Base-by-base conservation (phyloP, 768 basidiomycete genomes). In the Rhodotorula sphaerocarpa region DNA sequence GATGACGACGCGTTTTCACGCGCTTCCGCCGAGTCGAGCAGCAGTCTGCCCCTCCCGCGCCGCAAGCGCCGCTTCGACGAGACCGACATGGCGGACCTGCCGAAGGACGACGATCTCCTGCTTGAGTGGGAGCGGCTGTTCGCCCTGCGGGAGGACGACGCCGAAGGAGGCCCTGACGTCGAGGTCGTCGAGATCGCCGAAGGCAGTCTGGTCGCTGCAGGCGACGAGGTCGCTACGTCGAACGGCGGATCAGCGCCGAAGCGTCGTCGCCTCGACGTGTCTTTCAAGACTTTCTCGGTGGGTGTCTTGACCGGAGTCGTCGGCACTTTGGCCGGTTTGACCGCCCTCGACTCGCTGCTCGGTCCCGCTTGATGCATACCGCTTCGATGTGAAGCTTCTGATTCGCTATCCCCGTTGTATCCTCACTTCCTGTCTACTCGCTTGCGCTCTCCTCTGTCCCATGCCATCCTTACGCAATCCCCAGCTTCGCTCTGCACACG, bases 31-130 rank as follows among this genome's bases (percentile, higher is more conserved):
- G 57, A 59, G 25, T 59, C n/a, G n/a, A n/a, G n/a, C n/a, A n/a
- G n/a, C n/a, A n/a, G n/a, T n/a, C n/a, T n/a, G n/a, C n/a, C n/a
- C n/a, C n/a, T n/a, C n/a, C n/a, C n/a, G n/a, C 23, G 20, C 18
- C 56, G 50, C 39, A 63, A 63, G 47, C 43, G 62, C 28, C 62
- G 50, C n/a, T 25, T 63, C 44, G 46, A 44, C 43, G 51, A 57
- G 25, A 57, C 51, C 18, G 51, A 54, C 41, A 15, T 63, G 34
- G 55, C 45, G 7, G 55, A 33, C 12, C 20, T 30, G 15, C 14
- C 11, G 33, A 18, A 7, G 2, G 43, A 28, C n/a, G 34, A 28
- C 12, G 5, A 20, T n/a, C n/a, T n/a, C n/a, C n/a, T n/a, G n/a
- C n/a, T n/a, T n/a, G n/a, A n/a, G n/a, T n/a, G n/a, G n/a, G n/a